Evolutionary conservation across 345 rosid species (phyloP).

Genomic region (Atalantia buxifolia): DNA sequence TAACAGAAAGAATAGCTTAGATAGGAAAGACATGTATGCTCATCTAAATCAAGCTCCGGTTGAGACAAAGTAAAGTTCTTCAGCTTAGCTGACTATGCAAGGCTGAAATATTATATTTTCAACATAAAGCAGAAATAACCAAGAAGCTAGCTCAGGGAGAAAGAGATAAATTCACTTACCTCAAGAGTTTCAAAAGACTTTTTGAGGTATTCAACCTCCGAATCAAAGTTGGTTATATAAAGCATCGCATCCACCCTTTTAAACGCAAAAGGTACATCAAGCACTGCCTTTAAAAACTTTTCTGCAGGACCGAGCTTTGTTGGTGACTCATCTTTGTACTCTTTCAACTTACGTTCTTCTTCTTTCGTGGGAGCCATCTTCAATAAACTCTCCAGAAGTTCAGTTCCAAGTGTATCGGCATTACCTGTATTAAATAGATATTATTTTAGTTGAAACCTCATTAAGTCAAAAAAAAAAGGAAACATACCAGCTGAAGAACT

Average conservation of each 20-base stretch:
- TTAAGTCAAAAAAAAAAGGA: background rate
- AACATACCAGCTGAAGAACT: background rate
- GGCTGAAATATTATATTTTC: background rate
- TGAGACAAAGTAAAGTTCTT: background rate
- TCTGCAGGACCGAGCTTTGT: constrained; percentile 85
- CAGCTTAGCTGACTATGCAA: background rate
- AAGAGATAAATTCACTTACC: constrained; percentile 38
- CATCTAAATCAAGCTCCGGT: background rate
- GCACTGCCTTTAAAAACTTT: constrained; percentile 79
- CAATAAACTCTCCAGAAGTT: constrained; percentile 87
- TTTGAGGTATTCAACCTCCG: constrained; percentile 85
- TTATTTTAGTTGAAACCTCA: constrained; percentile 14
- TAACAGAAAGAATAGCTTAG: background rate
- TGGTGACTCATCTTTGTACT: constrained; percentile 71
- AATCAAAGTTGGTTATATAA: constrained; percentile 79
- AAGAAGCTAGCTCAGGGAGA: background rate
- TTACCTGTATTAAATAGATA: constrained; percentile 54
- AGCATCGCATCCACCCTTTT: constrained; percentile 85
- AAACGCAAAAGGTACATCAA: constrained; percentile 95
- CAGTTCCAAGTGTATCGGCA: constrained; percentile 85
- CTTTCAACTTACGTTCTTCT: constrained; percentile 86
- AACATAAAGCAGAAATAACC: background rate
- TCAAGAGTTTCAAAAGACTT: constrained; percentile 86
- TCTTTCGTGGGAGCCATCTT: constrained; percentile 96
- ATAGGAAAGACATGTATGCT: background rate